These are phyloP conservation scores for Pterocarpus santalinus DNA, from an alignment of 306 rosid species.

Conservation along the genomic window DNA sequence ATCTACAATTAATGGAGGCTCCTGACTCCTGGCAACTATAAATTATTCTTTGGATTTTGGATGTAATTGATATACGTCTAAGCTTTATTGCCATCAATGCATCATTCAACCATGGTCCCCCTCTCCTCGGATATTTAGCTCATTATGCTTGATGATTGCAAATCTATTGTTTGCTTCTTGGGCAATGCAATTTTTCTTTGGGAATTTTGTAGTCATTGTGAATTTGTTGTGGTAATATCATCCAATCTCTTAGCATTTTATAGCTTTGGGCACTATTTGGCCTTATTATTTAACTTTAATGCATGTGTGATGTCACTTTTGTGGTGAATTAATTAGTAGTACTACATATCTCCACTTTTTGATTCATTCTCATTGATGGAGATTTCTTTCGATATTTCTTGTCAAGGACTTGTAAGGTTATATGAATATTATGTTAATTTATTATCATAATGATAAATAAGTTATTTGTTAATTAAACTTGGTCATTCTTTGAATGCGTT, in stretches of 20 bases:
- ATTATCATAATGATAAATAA: not conserved
- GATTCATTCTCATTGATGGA: slow-evolving; percentile 30
- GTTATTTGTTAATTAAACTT: not conserved
- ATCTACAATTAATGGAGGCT: slow-evolving; percentile 1
- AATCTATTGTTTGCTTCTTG: slow-evolving; percentile 27
- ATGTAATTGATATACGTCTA: not conserved
- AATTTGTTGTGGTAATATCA: not conserved
- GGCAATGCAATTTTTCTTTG: not conserved
- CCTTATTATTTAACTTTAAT: not conserved
- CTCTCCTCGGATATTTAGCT: not conserved
- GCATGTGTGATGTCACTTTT: not conserved
- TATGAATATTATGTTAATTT: slow-evolving; percentile 14
- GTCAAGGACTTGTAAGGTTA: slow-evolving; percentile 6
- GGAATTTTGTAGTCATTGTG: not conserved
- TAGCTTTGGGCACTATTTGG: not conserved
- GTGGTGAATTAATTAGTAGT: not conserved
- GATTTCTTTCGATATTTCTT: slow-evolving; percentile 22
- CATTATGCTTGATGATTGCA: slow-evolving; percentile 18
- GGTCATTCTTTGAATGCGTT: slow-evolving; percentile 4
- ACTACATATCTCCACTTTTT: slow-evolving; percentile 7
- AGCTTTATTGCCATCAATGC: not conserved
- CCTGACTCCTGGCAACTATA: not conserved
- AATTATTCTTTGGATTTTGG: slow-evolving; percentile 14
- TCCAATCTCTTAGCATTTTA: slow-evolving; percentile 1
- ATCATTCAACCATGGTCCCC: slow-evolving; percentile 4